These are phyloP conservation scores for Blastobotrys mokoenaii DNA, from an alignment of 805 yeast species.

Conservation along the genomic window DNA sequence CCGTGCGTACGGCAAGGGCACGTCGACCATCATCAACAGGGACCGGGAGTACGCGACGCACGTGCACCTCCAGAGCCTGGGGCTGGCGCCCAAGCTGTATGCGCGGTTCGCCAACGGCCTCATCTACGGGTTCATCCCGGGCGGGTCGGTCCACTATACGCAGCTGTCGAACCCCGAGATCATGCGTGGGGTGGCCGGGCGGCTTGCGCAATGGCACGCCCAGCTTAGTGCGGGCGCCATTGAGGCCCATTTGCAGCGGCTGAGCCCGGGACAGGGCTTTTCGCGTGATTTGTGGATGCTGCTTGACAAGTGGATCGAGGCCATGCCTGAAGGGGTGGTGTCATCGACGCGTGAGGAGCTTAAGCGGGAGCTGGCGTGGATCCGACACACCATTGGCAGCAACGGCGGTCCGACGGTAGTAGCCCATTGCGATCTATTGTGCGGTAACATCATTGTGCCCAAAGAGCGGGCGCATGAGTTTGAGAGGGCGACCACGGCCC, in stretches of 20 bases:
- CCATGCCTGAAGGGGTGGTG: conserved; percentile 43
- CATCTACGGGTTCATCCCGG: conserved; percentile 60
- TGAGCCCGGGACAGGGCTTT: conserved; percentile 15
- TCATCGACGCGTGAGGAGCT: conserved; percentile 35
- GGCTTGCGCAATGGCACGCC: conserved; percentile 65
- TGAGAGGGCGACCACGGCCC: neutral
- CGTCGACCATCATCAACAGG: conserved; percentile 62
- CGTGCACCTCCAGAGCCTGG: conserved; percentile 46
- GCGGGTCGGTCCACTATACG: conserved; percentile 47
- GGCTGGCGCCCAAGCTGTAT: conserved; percentile 60
- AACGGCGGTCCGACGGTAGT: conserved; percentile 47
- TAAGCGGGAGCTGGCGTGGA: conserved; percentile 47
- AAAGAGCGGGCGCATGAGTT: conserved; percentile 20
- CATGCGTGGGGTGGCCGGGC: conserved; percentile 53
- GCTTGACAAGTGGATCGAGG: conserved; percentile 51
- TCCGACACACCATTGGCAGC: conserved; percentile 32
- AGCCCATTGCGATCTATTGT: conserved; percentile 62
- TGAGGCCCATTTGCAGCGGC: conserved; percentile 31
- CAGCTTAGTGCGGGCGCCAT: conserved; percentile 38
- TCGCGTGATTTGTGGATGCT: conserved; percentile 48
- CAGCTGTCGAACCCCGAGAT: conserved; percentile 43
- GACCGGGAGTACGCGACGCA: conserved; percentile 69
- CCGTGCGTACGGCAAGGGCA: conserved; percentile 69
- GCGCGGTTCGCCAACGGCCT: conserved; percentile 67
- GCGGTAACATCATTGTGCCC: conserved; percentile 67